phyloP scores from a whole-genome alignment of 2,329 filamentous ascomycete species.

The Neonectria punicea region DNA sequence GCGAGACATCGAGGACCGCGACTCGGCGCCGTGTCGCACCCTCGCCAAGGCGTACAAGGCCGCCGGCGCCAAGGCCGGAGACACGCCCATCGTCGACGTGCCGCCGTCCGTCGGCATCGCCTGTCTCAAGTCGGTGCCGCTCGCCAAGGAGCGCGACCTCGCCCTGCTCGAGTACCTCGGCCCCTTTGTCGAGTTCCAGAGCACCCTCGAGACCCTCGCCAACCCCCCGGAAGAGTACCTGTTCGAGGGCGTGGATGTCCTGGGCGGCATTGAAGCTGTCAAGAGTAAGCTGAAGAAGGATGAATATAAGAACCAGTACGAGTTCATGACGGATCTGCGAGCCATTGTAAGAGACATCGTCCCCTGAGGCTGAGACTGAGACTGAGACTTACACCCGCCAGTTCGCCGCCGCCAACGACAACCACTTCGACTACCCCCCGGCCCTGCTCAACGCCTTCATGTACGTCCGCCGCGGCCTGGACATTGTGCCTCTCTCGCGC shows the following conservation, averaged over 20 bases:
- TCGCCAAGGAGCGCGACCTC: conserved; percentile 39
- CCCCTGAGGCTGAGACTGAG: too few relatives aligned
- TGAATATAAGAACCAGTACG: conserved; percentile 37
- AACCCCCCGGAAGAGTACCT: conserved; percentile 40
- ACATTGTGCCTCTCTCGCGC: conserved; percentile 32
- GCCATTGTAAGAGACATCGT: conserved; percentile 35
- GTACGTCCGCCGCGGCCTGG: conserved; percentile 28
- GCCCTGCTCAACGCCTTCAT: conserved; percentile 36
- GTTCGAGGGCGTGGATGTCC: conserved; percentile 35
- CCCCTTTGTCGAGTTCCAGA: conserved; percentile 36
- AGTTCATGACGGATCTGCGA: conserved; percentile 37
- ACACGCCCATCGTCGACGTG: conserved; percentile 23
- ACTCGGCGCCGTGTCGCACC: conserved; percentile 32
- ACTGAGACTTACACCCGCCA: conserved; percentile 15
- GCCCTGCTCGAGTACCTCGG: conserved; percentile 36
- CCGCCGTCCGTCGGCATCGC: conserved; percentile 35
- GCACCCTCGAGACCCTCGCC: conserved; percentile 36
- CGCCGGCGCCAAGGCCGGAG: conserved; percentile 10
- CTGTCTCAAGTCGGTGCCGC: conserved; percentile 40
- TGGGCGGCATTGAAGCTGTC: conserved; percentile 34
- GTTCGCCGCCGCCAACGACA: conserved; percentile 37
- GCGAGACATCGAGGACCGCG: conserved; percentile 29
- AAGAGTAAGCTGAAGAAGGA: conserved; percentile 28
- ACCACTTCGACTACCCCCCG: conserved; percentile 40
- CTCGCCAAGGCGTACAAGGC: conserved; percentile 34